Base-by-base conservation (phyloP, 1,284 basidiomycete species). In the Peniophora sp. region DNA sequence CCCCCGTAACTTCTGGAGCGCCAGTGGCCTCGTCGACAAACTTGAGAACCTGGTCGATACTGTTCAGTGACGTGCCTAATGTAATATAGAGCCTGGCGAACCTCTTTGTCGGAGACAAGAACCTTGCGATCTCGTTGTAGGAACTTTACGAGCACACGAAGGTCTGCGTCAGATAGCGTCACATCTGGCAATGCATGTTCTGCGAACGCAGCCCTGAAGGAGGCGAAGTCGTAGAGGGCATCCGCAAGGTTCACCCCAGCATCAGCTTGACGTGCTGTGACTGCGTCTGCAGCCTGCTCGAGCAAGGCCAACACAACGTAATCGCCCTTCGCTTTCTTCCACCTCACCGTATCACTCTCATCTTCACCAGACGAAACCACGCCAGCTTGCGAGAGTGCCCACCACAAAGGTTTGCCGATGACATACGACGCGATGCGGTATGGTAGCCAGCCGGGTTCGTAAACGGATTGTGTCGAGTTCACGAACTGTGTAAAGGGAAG, bases 391-490 rank as follows among this genome's bases (percentile, higher is more conserved):
- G 86, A 79, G 34, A 94, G 74, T 2, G 84, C 84, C 89, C 90
- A 94, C 84, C 87, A 92, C 1, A 94, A 69, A 0, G 92, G 90
- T 60, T 81, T 83, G 15, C 82, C 88, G 3, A 93, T 72, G 11
- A 92, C 70, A 49, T 79, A 83, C 3, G 84, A 77, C 0, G 80
- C 85, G 46, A 92, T 73, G 12, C 84, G 79, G 43, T 72, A 76
- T 1, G 86, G 82, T 9, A 90, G 65, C 69, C 78, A 88, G 3
- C 83, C 78, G 0, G 83, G 68, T 51, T 85, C 76, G 55, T 88
- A 82, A 52, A 93, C 75, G 0, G 88, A 86, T 39, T 75, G 68
- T 17, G 73, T 66, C 0, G 81, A 71, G 17, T 66, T 67, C 44
- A 90, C 60, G 60, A 91, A 95, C 6, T 76, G 70, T 1, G 71